phyloP scores from a whole-genome alignment of 805 yeast species.

The Wickerhamia fluorescens region DNA sequence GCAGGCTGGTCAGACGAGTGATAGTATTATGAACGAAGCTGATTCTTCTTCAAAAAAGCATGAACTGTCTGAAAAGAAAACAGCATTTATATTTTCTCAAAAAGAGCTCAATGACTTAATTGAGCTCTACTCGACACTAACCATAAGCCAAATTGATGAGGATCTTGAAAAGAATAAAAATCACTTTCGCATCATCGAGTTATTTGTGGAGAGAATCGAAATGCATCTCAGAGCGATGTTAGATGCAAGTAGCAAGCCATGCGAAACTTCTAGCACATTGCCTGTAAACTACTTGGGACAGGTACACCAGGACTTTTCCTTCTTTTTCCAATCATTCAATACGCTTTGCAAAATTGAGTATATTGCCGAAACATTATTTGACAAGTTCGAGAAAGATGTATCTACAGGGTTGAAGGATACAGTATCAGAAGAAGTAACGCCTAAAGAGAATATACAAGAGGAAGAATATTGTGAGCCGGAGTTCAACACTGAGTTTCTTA shows the following conservation, averaged over 20 bases:
- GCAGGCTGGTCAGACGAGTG: not conserved
- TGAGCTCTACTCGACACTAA: slow-evolving; percentile 6
- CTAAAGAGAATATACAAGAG: slow-evolving; percentile 4
- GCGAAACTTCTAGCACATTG: not conserved
- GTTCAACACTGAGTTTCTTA: slow-evolving; percentile 23
- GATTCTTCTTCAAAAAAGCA: no score
- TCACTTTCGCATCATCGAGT: slow-evolving; percentile 8
- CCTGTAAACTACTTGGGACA: slow-evolving; percentile 2
- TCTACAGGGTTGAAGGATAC: slow-evolving; percentile 9
- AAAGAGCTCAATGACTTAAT: slow-evolving; percentile 9
- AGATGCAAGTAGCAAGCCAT: no score
- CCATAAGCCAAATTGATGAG: slow-evolving; percentile 12
- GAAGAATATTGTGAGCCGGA: slow-evolving; percentile 14
- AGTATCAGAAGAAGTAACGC: slow-evolving; percentile 2
- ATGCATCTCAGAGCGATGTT: slow-evolving; percentile 6
- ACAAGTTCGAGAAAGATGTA: slow-evolving; percentile 14
- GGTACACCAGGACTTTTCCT: slow-evolving; percentile 14
- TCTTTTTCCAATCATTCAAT: slow-evolving; percentile 24
- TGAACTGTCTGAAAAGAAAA: no score
- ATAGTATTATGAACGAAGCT: not conserved
- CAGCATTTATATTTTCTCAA: no score
- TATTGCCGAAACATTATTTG: slow-evolving; percentile 21
- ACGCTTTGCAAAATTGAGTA: slow-evolving; percentile 23
- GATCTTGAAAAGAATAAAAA: slow-evolving; percentile 11
- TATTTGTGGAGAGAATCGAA: slow-evolving; percentile 9